Conservation (phyloP, 176 grass and related monocot genomes). For the Phyllostachys edulis region DNA sequence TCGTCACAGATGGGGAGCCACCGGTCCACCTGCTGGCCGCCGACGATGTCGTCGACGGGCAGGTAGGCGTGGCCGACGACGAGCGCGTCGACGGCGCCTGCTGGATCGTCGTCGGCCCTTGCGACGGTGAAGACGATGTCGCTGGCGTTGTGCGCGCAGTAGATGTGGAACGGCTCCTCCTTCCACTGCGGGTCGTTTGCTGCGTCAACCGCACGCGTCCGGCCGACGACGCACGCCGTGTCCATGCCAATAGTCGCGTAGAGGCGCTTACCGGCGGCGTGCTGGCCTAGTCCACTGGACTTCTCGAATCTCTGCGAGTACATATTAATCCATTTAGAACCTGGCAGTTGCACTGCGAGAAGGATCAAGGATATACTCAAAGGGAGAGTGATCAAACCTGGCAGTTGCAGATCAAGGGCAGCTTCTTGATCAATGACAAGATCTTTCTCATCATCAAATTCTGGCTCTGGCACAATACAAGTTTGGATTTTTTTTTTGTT, state of each 20-base stretch:
- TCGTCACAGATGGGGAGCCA: slow-evolving; percentile 63
- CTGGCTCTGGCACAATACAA: no score
- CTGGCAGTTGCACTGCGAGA: no score
- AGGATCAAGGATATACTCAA: no score
- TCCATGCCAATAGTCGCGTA: slow-evolving; percentile 92
- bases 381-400: no score
- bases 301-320: slow-evolving; percentile 35
- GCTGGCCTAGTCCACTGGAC: background rate
- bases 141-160: slow-evolving; percentile 74
- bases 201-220: slow-evolving; percentile 44
- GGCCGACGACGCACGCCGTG: slow-evolving; percentile 72
- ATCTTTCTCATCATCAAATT: no score
- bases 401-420: no score
- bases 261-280: slow-evolving; percentile 32
- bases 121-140: slow-evolving; percentile 79
- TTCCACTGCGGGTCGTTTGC: slow-evolving; percentile 39
- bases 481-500: no score
- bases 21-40: slow-evolving; percentile 24
- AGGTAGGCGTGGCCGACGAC: slow-evolving; percentile 80
- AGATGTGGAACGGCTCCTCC: slow-evolving; percentile 77
- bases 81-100: slow-evolving; percentile 43
- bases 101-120: slow-evolving; percentile 47
- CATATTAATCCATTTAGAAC: no score
- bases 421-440: no score
- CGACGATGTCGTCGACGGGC: slow-evolving; percentile 14